phyloP scores from a whole-genome alignment of 345 rosid genomes.

The Lagerstroemia speciosa region DNA sequence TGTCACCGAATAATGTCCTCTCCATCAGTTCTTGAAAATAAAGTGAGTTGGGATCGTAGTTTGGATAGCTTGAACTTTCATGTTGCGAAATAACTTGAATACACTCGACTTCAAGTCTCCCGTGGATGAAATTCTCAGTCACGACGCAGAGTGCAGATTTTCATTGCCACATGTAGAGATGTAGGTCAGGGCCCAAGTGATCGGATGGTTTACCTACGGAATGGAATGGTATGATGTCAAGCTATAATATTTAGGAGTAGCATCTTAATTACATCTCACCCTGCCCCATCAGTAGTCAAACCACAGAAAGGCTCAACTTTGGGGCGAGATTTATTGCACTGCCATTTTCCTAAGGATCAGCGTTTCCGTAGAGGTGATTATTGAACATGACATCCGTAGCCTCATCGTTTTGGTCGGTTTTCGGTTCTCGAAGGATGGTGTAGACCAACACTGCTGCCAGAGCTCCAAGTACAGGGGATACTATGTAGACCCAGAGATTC shows the following conservation, averaged over 20 bases:
- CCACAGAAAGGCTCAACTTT: too few species aligned
- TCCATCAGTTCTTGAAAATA: neutral
- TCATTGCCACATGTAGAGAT: too few species aligned
- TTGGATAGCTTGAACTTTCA: neutral
- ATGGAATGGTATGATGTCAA: too few species aligned
- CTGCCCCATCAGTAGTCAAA: too few species aligned
- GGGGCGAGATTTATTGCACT: too few species aligned
- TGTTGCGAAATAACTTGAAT: neutral
- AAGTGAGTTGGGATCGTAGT: neutral
- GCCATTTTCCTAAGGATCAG: neutral
- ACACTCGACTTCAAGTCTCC: neutral
- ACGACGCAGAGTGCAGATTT: neutral
- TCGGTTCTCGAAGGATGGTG: constrained; percentile 20
- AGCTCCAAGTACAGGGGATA: constrained; percentile 38
- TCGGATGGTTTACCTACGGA: too few species aligned
- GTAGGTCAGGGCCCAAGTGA: too few species aligned
- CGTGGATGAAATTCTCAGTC: neutral
- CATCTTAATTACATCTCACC: too few species aligned
- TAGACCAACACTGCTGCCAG: constrained; percentile 24
- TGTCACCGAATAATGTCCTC: neutral
- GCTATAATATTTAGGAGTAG: too few species aligned
- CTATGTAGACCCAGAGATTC: constrained; percentile 34
- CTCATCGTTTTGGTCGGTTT: constrained; percentile 18
- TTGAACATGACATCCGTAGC: constrained; percentile 2
- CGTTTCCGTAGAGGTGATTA: neutral